A percentile compares a stretch with the other conserved stretches of the same genome.
Evolutionary conservation across 1,284 basidiomycete species (phyloP).

Genomic region (Moesziomyces sp.): DNA sequence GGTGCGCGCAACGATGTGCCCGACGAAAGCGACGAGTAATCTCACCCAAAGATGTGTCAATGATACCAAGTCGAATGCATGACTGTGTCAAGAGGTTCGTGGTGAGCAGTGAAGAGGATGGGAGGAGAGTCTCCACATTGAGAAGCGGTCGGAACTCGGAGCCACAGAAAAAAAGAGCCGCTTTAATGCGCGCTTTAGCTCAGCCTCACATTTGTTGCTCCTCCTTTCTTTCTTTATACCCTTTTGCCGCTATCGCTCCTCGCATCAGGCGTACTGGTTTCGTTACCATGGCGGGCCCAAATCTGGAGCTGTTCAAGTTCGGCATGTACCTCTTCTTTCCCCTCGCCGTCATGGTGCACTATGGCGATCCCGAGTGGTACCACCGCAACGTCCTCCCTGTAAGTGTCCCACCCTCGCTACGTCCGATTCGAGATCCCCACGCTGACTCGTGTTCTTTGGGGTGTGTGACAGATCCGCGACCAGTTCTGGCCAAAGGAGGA

Average conservation of each 20-base stretch:
- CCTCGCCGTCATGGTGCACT: conserved; percentile 83
- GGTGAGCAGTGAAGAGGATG: too few species aligned
- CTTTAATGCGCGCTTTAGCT: too few species aligned
- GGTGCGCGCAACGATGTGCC: conserved; percentile 18
- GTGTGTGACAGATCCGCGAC: conserved; percentile 41
- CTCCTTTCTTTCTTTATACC: too few species aligned
- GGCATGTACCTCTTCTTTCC: conserved; percentile 81
- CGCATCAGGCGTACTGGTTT: too few species aligned
- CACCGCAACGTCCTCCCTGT: conserved; percentile 81
- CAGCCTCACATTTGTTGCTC: too few species aligned
- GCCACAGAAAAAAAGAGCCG: too few species aligned
- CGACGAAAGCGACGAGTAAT: conserved; percentile 1
- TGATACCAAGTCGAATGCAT: too few species aligned
- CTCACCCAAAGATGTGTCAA: not conserved
- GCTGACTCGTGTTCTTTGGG: too few species aligned
- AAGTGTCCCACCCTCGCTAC: conserved; percentile 58
- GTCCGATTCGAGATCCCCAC: not conserved
- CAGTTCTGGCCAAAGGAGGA: conserved; percentile 60
- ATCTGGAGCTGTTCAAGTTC: conserved; percentile 70
- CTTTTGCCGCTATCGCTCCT: too few species aligned
- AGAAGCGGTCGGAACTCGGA: too few species aligned
- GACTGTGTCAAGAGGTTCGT: too few species aligned
- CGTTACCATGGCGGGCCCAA: conserved; percentile 77
- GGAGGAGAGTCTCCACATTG: too few species aligned
- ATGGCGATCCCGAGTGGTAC: conserved; percentile 91